Percentiles rank a stretch among this genome's conserved stretches.
Evolutionary conservation across 163 green algal genomes (phyloP).

Genomic region (Botryococcus braunii): DNA sequence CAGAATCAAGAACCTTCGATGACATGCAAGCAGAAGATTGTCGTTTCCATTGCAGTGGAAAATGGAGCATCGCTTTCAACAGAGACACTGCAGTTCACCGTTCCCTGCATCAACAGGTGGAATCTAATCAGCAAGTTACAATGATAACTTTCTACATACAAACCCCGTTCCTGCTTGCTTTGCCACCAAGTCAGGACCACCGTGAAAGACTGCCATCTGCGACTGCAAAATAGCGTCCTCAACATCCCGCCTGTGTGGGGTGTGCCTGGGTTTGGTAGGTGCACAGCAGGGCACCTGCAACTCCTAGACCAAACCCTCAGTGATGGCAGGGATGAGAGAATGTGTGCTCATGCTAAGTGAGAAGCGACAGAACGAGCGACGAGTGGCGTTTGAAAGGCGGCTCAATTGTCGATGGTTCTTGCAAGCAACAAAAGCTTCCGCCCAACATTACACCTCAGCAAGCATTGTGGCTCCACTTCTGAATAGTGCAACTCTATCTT

Average conservation of each 20-base stretch:
- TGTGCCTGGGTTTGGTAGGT: background rate
- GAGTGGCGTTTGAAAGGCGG: no score
- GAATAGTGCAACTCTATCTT: no score
- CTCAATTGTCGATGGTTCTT: no score
- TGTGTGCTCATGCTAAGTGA: no score
- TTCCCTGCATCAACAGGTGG: conserved; percentile 57
- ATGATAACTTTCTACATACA: background rate
- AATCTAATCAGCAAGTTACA: background rate
- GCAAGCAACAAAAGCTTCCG: no score
- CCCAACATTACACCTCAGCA: no score
- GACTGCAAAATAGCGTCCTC: background rate
- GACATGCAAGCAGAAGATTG: conserved; percentile 49
- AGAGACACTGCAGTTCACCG: conserved; percentile 38
- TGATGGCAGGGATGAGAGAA: no score
- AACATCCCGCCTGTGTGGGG: background rate
- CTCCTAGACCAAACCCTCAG: no score
- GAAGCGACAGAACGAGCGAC: no score
- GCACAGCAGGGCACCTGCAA: background rate
- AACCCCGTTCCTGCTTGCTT: conserved; percentile 3
- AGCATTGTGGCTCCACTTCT: no score
- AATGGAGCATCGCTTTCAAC: conserved; percentile 36
- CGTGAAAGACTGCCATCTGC: background rate
- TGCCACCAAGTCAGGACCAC: background rate
- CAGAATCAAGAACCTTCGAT: conserved; percentile 14
- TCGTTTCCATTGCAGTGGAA: conserved; percentile 49